A percentile compares a stretch with the other conserved stretches of the same genome.
Evolutionary conservation across 1,284 basidiomycete species (phyloP).

Genomic region (Ustilago nuda): DNA sequence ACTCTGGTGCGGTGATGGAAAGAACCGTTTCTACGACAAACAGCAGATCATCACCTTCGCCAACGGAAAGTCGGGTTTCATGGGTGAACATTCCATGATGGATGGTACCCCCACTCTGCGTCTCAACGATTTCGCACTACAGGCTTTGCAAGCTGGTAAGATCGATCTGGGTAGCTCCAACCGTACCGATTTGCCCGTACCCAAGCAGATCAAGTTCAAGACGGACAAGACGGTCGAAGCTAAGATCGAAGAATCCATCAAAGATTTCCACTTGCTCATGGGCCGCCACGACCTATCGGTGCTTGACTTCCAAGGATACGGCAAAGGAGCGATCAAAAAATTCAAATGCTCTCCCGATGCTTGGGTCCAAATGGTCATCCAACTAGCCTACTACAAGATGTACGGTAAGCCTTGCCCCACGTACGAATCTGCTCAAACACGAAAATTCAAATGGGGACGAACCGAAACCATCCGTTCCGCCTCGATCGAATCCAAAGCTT

Average conservation of each 20-base stretch:
- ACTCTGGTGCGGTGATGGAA: constrained; percentile 91
- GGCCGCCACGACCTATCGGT: constrained; percentile 84
- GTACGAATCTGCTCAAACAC: constrained; percentile 94
- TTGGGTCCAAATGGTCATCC: constrained; percentile 94
- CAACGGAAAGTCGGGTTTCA: constrained; percentile 95
- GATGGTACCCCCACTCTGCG: constrained; percentile 95
- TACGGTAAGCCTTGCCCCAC: constrained; percentile 81
- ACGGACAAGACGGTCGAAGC: constrained; percentile 74
- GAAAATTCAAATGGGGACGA: constrained; percentile 88
- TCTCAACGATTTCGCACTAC: constrained; percentile 93
- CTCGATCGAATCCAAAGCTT: constrained; percentile 84
- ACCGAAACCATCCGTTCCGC: constrained; percentile 94
- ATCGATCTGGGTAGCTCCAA: constrained; percentile 75
- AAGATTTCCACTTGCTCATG: constrained; percentile 82
- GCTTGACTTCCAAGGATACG: constrained; percentile 88
- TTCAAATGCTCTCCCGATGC: constrained; percentile 91
- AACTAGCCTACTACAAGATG: constrained; percentile 91
- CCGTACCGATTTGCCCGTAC: constrained; percentile 73
- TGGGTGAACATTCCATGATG: constrained; percentile 95
- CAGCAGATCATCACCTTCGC: constrained; percentile 78
- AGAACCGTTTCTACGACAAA: constrained; percentile 97
- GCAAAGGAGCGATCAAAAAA: constrained; percentile 88
- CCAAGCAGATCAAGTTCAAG: constrained; percentile 80
- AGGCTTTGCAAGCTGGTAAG: constrained; percentile 81
- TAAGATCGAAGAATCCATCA: constrained; percentile 75